Evolutionary conservation across 345 rosid species (phyloP), one percentile per base, ranked within the genome.

Genomic region (Adansonia digitata): DNA sequence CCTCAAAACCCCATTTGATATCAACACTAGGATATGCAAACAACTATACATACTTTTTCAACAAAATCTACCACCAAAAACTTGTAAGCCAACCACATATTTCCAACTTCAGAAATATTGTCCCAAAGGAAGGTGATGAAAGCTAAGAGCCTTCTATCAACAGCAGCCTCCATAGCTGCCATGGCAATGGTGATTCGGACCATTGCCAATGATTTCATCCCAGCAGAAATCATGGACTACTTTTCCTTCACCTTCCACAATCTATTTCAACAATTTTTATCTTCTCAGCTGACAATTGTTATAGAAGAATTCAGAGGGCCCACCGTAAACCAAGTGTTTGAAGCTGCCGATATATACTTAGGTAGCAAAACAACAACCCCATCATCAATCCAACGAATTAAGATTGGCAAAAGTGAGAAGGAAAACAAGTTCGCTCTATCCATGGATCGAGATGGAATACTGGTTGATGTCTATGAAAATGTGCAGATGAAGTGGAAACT

Each of bases 241-340:
- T 51, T 63, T 29, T 70, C 26, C 15, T 70, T 52, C 13, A 7
- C 31, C 40, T 27, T 77, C 0, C 31, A 22, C 0, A 15, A 0
- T 13, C 26, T 75, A 27, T 53, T 48, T 14, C 15, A 0, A 10
- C 55, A 8, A n/a, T n/a, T n/a, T 6, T 68, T 77, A 45, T 74
- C 81, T 11, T 27, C 80, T 17, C 72, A 73, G 22, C 34, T 74
- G 9, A 81, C 81, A 45, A 63, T 81, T 68, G 74, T 81, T 9
- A 9, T 81, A 2, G 82, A 78, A n/a, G 86, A 83, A 24, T 78
- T 70, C 51, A 46, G 60, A 0, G 81, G 79, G 6, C 24, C 40
- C 2, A 52, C 77, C 7, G 5, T 14, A 1, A 82, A 82, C 60
- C 49, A 79, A 42, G 52, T 78, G 6, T 84, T 79, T 49, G 67